Conservation (phyloP, 768 basidiomycete genomes). For the Sistotremastrum suecicum region DNA sequence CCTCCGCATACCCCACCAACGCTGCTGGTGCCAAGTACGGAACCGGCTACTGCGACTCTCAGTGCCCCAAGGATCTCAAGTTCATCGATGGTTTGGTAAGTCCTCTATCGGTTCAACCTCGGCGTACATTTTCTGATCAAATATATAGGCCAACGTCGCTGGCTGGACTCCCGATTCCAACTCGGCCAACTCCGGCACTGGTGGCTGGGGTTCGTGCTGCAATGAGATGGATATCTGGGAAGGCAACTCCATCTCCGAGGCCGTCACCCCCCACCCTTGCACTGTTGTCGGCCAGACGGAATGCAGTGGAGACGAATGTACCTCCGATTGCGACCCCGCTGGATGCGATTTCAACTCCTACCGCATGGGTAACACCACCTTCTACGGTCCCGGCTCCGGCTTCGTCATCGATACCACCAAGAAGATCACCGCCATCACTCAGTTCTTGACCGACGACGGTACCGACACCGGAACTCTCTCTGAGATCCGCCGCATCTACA, state of each 20-base stretch:
- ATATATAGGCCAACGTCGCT: slow-evolving; percentile 30
- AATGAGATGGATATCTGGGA: slow-evolving; percentile 51
- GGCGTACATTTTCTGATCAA: background rate
- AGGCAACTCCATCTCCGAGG: slow-evolving; percentile 36
- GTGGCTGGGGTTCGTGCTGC: slow-evolving; percentile 38
- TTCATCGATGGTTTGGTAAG: slow-evolving; percentile 41
- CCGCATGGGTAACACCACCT: slow-evolving; percentile 33
- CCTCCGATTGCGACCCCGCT: slow-evolving; percentile 32
- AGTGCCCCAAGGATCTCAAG: slow-evolving; percentile 45
- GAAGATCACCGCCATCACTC: slow-evolving; percentile 43
- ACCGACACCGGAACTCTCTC: slow-evolving; percentile 31
- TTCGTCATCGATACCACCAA: slow-evolving; percentile 34
- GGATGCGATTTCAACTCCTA: slow-evolving; percentile 53
- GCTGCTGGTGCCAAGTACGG: slow-evolving; percentile 47
- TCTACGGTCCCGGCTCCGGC: slow-evolving; percentile 33
- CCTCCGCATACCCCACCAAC: slow-evolving; percentile 34
- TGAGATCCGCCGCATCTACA: slow-evolving; percentile 41
- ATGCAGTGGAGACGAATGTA: slow-evolving; percentile 29
- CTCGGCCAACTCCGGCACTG: slow-evolving; percentile 32
- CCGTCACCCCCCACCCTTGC: slow-evolving; percentile 41
- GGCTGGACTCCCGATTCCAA: slow-evolving; percentile 25
- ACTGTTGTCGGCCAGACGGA: slow-evolving; percentile 22
- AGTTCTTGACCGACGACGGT: slow-evolving; percentile 36
- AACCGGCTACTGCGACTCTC: slow-evolving; percentile 54
- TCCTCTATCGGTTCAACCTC: slow-evolving; percentile 2